phyloP scores from a whole-genome alignment of 1,284 basidiomycete genomes.

The Ustilago curta region DNA sequence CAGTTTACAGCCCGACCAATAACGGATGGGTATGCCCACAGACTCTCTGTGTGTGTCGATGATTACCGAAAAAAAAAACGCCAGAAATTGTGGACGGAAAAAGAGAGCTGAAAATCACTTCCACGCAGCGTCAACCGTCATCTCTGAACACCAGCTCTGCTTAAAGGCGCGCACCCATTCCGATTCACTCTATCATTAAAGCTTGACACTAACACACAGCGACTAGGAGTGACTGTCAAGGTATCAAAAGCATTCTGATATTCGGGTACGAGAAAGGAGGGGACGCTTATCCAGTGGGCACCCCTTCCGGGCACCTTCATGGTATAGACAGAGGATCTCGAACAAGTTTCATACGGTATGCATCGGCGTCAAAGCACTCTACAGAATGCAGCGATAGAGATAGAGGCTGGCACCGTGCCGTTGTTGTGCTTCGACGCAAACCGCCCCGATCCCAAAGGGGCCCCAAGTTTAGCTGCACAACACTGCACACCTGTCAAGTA shows the following conservation, averaged over 20 bases:
- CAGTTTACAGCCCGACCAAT: neutral
- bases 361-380: neutral
- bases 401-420: neutral
- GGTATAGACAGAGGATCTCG: constrained; percentile 1
- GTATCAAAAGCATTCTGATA: neutral
- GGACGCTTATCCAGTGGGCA: neutral
- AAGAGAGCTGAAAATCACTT: too few species aligned
- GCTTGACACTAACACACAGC: too few species aligned
- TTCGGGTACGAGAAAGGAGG: neutral
- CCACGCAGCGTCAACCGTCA: too few species aligned
- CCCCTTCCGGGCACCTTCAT: neutral
- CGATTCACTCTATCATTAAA: too few species aligned
- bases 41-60: too few species aligned
- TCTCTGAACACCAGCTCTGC: too few species aligned
- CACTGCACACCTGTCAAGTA: neutral
- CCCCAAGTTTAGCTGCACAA: neutral
- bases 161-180: too few species aligned
- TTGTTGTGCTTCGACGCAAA: neutral
- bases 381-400: neutral
- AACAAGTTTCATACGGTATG: neutral
- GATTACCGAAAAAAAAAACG: too few species aligned
- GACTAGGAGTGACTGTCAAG: neutral
- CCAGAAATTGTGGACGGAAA: neutral
- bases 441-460: neutral
- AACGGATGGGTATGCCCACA: neutral